Percentiles rank a stretch among this genome's conserved stretches.
Evolutionary conservation across 306 rosid species (phyloP).

Genomic region (Prunus mongolica): DNA sequence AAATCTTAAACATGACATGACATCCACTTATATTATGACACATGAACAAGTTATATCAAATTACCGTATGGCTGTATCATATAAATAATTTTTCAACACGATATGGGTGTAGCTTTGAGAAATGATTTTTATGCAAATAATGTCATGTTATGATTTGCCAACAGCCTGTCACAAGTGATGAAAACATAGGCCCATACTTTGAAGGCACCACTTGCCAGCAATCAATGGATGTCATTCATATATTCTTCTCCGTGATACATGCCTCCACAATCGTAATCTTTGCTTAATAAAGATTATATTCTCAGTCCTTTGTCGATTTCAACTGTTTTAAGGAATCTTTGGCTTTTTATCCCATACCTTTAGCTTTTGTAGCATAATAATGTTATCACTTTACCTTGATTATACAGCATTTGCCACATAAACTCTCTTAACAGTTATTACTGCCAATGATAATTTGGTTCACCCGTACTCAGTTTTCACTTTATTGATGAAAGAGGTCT

Average conservation of each 20-base stretch:
- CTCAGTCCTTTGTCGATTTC: not conserved
- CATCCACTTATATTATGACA: no score
- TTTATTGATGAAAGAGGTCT: no score
- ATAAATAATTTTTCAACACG: no score
- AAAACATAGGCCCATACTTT: slow-evolving; percentile 7
- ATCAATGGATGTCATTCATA: not conserved
- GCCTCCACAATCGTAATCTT: not conserved
- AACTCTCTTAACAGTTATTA: no score
- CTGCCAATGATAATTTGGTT: no score
- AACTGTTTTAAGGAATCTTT: slow-evolving; percentile 14
- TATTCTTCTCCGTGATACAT: slow-evolving; percentile 8
- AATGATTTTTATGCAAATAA: not conserved
- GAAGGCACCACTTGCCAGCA: not conserved
- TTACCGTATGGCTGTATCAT: not conserved
- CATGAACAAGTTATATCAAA: no score
- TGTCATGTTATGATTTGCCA: not conserved
- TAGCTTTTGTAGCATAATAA: not conserved
- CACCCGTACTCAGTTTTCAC: no score
- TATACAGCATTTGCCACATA: not conserved
- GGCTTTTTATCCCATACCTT: not conserved
- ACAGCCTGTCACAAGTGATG: slow-evolving; percentile 1
- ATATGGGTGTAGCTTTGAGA: not conserved
- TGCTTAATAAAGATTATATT: not conserved
- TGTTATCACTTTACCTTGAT: not conserved
- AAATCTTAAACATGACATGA: no score